phyloP scores from a whole-genome alignment of 805 yeast genomes.

The Pichia occidentalis region DNA sequence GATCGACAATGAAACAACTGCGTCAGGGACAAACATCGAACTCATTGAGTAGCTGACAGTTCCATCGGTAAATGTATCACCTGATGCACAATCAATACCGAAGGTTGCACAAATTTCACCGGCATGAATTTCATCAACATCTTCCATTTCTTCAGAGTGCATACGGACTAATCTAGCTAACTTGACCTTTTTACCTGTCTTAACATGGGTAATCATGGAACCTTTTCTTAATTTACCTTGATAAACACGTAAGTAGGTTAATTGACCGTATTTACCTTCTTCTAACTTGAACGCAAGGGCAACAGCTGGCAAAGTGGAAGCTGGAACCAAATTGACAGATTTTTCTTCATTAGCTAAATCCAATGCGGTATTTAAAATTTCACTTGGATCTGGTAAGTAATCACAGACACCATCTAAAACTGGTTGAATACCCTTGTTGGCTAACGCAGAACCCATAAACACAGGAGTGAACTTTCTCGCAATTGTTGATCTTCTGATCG shows the following conservation, averaged over 20 bases:
- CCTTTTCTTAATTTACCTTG: constrained; percentile 95
- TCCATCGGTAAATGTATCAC: constrained; percentile 94
- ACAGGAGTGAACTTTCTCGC: constrained; percentile 97
- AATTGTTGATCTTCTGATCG: constrained; percentile 92
- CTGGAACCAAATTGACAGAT: constrained; percentile 69
- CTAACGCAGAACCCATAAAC: constrained; percentile 98
- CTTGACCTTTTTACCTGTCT: constrained; percentile 89
- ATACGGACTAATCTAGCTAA: constrained; percentile 91
- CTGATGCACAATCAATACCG: constrained; percentile 98
- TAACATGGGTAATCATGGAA: constrained; percentile 76
- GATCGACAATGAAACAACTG: constrained; percentile 90
- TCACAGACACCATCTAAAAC: constrained; percentile 95
- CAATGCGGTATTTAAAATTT: constrained; percentile 83
- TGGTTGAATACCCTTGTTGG: constrained; percentile 92
- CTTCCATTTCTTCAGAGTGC: constrained; percentile 99
- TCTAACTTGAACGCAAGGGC: constrained; percentile 98
- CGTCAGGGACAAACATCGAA: constrained; percentile 98
- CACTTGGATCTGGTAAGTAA: constrained; percentile 92
- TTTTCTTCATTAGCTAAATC: constrained; percentile 61
- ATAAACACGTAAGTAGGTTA: constrained; percentile 93
- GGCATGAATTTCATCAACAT: constrained; percentile 88
- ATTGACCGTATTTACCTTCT: constrained; percentile 97
- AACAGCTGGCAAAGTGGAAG: constrained; percentile 73
- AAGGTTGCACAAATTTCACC: constrained; percentile 99
- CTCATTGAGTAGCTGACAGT: constrained; percentile 79